Evolutionary conservation across 225 moss, liverwort and hornwort species (phyloP), one percentile per base, ranked within the genome.

Genomic region (Bryum argenteum): DNA sequence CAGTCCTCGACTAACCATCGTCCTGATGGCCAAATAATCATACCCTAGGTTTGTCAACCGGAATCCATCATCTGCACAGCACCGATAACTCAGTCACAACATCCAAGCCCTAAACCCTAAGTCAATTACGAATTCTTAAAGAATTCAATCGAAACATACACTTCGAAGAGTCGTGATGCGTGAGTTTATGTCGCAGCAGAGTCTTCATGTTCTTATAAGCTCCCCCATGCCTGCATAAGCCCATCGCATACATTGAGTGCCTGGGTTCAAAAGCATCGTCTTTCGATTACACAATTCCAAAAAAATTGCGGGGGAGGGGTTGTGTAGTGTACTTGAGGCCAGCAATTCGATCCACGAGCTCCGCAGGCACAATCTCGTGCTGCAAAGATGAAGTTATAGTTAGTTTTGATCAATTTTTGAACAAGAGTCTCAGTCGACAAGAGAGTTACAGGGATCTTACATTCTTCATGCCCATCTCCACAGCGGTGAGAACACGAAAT

Each of bases 381-480:
- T 94, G 87, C 78, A 86, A 11, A 77, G 80, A 13, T 2, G 47
- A 39, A 55, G 3, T 24, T 11, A 14, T 42, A 51, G 38, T 43
- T 6, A 43, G 7, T 15, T 16, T 51, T 70, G n/a, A 55, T 47
- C 18, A 18, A n/a, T 56, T 65, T 3, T 38, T 0, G 28, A 10
- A 1, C 22, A 33, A 33, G 23, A 21, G 0, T 11, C 1, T n/a
- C 6, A 8, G 0, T 15, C 33, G 20, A 64, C n/a, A 4, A 8
- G 39, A 26, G 0, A 24, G 3, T 2, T 23, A 15, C 9, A 26
- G 15, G 11, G 50, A 26, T 52, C 88, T 55, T 83, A 97, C 97
- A 45, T 97, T 97, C 63, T 92, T 97, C 97, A 97, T 97, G 73
- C 94, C 94, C 94, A 94, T 97, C 77, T 97, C 94, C 33, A 89